Evolutionary conservation across 257 asterid species (phyloP).

Genomic region (Solanum phureja): DNA sequence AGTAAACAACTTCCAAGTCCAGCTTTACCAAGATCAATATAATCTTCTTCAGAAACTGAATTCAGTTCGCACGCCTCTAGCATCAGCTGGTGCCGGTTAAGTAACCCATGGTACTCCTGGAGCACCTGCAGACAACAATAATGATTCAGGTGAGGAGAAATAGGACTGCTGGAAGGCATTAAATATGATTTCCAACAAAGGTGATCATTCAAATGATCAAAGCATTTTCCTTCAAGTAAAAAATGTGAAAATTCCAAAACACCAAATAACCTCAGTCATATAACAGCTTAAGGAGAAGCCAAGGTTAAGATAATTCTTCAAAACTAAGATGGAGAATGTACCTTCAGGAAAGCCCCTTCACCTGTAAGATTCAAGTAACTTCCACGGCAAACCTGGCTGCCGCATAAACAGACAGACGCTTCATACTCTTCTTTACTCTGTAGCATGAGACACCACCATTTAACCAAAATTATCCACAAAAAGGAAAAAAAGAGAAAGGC

Average conservation of each 20-base stretch:
- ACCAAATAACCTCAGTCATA: background rate
- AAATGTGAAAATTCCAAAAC: background rate
- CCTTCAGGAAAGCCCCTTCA: conserved; percentile 96
- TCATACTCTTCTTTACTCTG: conserved; percentile 99
- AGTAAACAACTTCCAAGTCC: conserved; percentile 99
- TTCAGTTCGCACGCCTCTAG: conserved; percentile 92
- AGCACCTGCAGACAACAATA: conserved; percentile 49
- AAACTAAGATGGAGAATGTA: conserved; percentile 10
- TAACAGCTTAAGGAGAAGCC: background rate
- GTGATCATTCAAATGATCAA: background rate
- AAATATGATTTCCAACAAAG: background rate
- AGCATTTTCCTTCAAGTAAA: background rate
- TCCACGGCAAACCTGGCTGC: conserved; percentile 99
- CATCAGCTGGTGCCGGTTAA: conserved; percentile 70
- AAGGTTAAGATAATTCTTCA: background rate
- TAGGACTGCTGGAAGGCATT: background rate
- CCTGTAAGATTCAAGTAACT: conserved; percentile 92
- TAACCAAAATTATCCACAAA: conserved; percentile 1
- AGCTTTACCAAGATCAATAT: conserved; percentile 82
- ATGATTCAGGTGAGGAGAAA: conserved; percentile 1
- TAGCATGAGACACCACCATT: background rate
- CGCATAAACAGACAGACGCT: conserved; percentile 97
- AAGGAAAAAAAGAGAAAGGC: background rate
- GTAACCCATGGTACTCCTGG: conserved; percentile 79
- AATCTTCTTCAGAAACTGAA: conserved; percentile 93